These are phyloP conservation scores for Raffaelea arxii DNA, from an alignment of 2,329 filamentous ascomycete genomes.

Conservation along the genomic window DNA sequence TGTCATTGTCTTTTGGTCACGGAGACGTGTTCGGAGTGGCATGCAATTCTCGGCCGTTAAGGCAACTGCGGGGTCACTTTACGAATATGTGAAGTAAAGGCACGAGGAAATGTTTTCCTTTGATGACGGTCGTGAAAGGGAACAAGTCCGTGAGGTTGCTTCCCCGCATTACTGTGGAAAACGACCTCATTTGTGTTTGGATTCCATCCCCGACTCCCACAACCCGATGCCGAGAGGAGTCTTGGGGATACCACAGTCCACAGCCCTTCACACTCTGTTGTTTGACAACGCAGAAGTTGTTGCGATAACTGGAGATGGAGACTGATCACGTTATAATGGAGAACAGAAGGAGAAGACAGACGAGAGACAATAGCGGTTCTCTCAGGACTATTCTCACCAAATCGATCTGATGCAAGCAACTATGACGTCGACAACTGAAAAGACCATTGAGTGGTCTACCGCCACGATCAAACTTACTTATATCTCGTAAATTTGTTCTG, in stretches of 20 bases:
- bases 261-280: no score
- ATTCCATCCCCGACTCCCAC: background rate
- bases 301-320: background rate
- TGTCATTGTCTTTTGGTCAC: no score
- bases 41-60: background rate
- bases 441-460: background rate
- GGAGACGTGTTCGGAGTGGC: no score
- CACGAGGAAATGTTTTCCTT: background rate
- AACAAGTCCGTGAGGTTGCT: background rate
- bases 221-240: background rate
- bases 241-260: no score
- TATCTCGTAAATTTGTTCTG: no score
- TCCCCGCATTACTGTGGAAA: background rate
- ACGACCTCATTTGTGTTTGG: background rate
- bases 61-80: background rate
- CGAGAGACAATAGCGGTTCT: background rate
- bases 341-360: background rate
- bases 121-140: background rate
- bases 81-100: background rate
- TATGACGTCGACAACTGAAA: background rate
- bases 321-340: background rate
- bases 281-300: background rate
- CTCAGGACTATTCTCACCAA: background rate
- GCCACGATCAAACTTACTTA: background rate
- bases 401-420: background rate